Conservation (phyloP, 2,329 filamentous ascomycete species). For the Periconia sp. region DNA sequence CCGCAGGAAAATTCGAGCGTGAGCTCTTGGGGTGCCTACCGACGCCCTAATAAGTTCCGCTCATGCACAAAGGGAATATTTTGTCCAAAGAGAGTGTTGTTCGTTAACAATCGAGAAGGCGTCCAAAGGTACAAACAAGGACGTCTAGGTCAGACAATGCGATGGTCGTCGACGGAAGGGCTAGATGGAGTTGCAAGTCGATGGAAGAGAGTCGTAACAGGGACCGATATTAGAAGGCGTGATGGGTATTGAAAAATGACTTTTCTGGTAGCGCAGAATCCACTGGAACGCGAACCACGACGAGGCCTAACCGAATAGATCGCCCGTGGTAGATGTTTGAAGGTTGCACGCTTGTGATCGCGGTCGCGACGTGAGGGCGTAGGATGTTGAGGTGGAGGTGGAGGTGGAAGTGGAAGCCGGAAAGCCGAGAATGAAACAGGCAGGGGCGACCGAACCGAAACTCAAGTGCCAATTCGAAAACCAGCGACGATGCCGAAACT, state of each 20-base stretch:
- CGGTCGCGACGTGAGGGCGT: no score
- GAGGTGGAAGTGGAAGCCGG: conserved; percentile 15
- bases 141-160: conserved; percentile 27
- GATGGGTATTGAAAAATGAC: no score
- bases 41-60: conserved; percentile 37
- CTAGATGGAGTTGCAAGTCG: conserved; percentile 10
- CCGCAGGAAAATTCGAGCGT: conserved; percentile 40
- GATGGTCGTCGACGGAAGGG: conserved; percentile 14
- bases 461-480: conserved; percentile 16
- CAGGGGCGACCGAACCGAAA: conserved; percentile 11
- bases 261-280: no score
- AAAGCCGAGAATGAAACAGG: conserved; percentile 8
- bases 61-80: conserved; percentile 45
- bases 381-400: conserved; percentile 9
- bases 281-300: conserved; percentile 34
- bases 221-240: conserved; percentile 21
- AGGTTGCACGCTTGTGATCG: conserved; percentile 14
- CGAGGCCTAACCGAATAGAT: conserved; percentile 50
- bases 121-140: conserved; percentile 33
- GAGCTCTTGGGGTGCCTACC: conserved; percentile 42
- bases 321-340: conserved; percentile 32
- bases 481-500: conserved; percentile 18
- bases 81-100: conserved; percentile 22
- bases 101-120: conserved; percentile 24
- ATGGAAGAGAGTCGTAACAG: conserved; percentile 18